Evolutionary conservation across 2,329 filamentous ascomycete species (phyloP), one percentile per base, ranked within the genome.

Genomic region (Furcasterigmium sp.): DNA sequence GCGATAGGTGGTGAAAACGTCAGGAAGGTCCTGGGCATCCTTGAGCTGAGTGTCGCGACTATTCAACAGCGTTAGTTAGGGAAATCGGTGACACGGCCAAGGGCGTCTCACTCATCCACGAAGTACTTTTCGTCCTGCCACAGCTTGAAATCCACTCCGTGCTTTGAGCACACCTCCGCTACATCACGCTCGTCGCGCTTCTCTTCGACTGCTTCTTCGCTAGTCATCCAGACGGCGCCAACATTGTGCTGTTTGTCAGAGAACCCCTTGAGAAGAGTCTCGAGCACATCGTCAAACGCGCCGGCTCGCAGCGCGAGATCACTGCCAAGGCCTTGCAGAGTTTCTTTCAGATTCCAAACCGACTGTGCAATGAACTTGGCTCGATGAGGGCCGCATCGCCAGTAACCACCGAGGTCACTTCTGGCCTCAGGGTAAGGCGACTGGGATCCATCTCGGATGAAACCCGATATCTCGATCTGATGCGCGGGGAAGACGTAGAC

Each of bases 51-150:
- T 59, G 54, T 91, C 85, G 18, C 80, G 80, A 52, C 85, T 90
- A 42, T 15, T 23, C 3, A 37, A 6, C 3, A 2, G 32, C 4
- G 42, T 60, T 46, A 57, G 53, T 40, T n/a, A 6, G 35, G 51
- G 8, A 48, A 14, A 32, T 42, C 11, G 23, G 4, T 26, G 7
- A 42, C 23, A n/a, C 29, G 10, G 14, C 13, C 10, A 11, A 2
- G 5, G 2, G 37, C 13, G 19, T 76, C 84, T 63, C 67, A 91
- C 87, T 91, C 85, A 54, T 91, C 83, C 40, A 91, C 72, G 46
- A 82, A 82, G 52, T 87, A 91, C 58, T 91, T 91, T 60, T 90
- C 86, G 53, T 91, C 86, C 1, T 63, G 61, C 78, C 82, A 90
- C 1, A 81, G 46, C 56, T 77, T 76, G 58, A 88, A 87, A 2